Conservation (phyloP, 139 green algal species). For the Chlamydomonas urium region DNA sequence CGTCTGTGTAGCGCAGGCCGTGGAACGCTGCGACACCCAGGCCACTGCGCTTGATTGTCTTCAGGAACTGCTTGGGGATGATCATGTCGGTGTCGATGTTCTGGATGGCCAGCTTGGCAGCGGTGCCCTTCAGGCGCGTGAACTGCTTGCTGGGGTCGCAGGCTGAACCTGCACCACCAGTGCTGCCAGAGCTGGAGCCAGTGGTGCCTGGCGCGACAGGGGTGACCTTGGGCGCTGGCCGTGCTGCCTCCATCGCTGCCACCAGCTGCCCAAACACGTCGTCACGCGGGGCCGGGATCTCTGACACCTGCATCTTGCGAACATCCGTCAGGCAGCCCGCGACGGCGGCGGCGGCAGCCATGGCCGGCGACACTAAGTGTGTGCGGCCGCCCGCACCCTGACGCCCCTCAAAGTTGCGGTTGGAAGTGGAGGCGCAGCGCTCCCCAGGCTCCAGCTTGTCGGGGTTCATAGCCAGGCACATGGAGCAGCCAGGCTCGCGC, state of each 20-base stretch:
- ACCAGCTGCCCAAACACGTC: conserved; percentile 2
- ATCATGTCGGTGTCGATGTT: conserved; percentile 61
- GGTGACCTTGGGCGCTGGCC: conserved; percentile 9
- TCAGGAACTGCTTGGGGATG: conserved; percentile 53
- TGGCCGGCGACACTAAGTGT: conserved; percentile 40
- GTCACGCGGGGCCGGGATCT: neutral
- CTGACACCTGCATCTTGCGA: conserved; percentile 11
- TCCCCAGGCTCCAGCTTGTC: conserved; percentile 41
- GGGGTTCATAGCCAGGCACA: conserved; percentile 50
- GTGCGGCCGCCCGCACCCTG: conserved; percentile 43
- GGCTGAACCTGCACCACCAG: neutral
- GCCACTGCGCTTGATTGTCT: conserved; percentile 46
- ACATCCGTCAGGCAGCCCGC: conserved; percentile 36
- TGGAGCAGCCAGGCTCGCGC: conserved; percentile 25
- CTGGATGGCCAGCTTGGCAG: conserved; percentile 36
- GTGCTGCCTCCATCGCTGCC: neutral
- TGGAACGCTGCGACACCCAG: conserved; percentile 41
- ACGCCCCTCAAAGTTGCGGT: conserved; percentile 48
- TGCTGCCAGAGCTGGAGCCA: neutral
- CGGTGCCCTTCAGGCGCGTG: conserved; percentile 31
- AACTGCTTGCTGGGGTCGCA: conserved; percentile 23
- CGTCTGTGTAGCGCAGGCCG: conserved; percentile 36
- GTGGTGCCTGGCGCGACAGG: neutral
- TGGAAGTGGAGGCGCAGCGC: conserved; percentile 42
- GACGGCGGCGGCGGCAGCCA: conserved; percentile 40